These are phyloP conservation scores for Coemansia sp. DNA, from an alignment of 371 early-diverging fungal species.

Conservation along the genomic window DNA sequence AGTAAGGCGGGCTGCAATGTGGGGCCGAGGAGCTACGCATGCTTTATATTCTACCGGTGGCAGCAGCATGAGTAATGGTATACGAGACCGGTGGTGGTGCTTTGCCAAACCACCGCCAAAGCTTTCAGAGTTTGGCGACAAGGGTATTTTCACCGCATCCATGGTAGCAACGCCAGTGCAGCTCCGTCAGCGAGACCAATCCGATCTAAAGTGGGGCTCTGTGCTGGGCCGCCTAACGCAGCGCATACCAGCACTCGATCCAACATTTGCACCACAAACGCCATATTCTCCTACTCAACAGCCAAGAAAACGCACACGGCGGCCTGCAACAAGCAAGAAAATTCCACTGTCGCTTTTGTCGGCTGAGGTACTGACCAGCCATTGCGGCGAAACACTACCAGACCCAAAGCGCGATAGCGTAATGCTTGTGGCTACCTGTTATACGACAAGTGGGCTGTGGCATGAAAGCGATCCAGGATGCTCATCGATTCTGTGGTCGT, in stretches of 20 bases:
- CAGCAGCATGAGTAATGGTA: background rate
- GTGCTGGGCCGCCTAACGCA: conserved; percentile 27
- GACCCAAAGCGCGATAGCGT: conserved; percentile 51
- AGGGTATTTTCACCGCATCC: background rate
- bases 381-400: conserved; percentile 35
- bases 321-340: conserved; percentile 55
- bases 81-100: conserved; percentile 32
- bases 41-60: background rate
- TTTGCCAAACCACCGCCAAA: conserved; percentile 28
- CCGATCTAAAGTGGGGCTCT: conserved; percentile 43
- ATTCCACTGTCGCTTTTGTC: conserved; percentile 53
- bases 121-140: background rate
- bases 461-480: background rate
- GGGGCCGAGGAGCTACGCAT: conserved; percentile 7
- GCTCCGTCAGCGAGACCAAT: conserved; percentile 35
- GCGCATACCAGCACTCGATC: background rate
- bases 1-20: conserved; percentile 26
- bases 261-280: background rate
- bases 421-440: conserved; percentile 20
- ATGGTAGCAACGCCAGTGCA: background rate
- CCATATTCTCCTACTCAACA: background rate
- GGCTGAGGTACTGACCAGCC: conserved; percentile 47
- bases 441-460: conserved; percentile 4
- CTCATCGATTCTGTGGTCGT: conserved; percentile 29
- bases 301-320: background rate